Evolutionary conservation across 345 rosid genomes (phyloP), one percentile per base, ranked within the genome.

Genomic region (Citrus reticulata): DNA sequence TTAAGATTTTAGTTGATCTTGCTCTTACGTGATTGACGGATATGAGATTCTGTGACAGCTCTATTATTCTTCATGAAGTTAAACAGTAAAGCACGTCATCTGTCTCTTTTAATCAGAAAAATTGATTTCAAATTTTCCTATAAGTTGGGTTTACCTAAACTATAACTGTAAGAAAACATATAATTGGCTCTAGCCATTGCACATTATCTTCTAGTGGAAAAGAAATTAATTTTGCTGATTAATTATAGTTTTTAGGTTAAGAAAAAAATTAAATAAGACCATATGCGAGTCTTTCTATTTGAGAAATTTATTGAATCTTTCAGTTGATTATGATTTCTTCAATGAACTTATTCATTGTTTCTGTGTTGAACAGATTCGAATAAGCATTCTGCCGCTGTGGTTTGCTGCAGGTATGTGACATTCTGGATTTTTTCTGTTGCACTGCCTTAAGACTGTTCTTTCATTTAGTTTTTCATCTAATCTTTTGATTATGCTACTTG

Each of bases 331-430:
- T 78, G 54, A 61, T 87, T 30, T 76, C 60, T 72, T 76, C 61
- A 35, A 59, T 66, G 69, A 68, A 39, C 49, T 70, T 32, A 61
- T 73, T 78, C 30, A 61, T 75, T 63, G 9, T 81, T 80, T 55
- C 34, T 82, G 25, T 81, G 76, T 75, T 73, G 74, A 61, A 67
- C 89, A 94, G 97, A 88, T 94, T 64, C 94, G 85, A 35, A 74
- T 79, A 76, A 70, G 87, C 81, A 88, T 92, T 72, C 80, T 90
- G 85, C 98, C 98, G 1, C 70, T 88, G 72, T 87, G 89, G 93
- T 91, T 85, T 89, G 88, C 84, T 78, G 86, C 92, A 78, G 98
- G 98, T 94, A 85, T 72, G 83, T 76, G 17, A 57, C 24, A 79
- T 58, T 66, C 54, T 64, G 65, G 63, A 65, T 77, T 70, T 78